Base-by-base conservation (phyloP, 768 basidiomycete genomes). In the Lactarius tabidus region DNA sequence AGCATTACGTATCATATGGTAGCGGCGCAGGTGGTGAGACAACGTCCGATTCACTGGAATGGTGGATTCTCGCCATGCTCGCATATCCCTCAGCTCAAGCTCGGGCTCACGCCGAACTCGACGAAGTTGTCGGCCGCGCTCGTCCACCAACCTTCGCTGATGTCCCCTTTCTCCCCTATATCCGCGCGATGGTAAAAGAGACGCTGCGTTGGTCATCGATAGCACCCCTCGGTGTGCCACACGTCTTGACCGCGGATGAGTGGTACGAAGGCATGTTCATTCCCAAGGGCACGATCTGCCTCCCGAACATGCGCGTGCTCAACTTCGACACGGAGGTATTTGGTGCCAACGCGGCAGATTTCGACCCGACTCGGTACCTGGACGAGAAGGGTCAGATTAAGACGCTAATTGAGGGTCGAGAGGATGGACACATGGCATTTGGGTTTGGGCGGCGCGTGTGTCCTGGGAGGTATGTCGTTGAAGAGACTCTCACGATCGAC, bases 21-120 rank as follows among this genome's bases (percentile, higher is more conserved):
- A 56, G 48, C 17, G 20, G 51, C 5, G 57, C 48, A 1, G 57
- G 38, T 6, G 39, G 6, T 1, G 61, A 62, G 33, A 36, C 59
- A 33, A 66, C 53, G 23, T 41, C 60, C 17, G 33, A 74, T 6
- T 67, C 74, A 1, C 55, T 79, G 1, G 65, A 69, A 14, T 66
- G 73, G 2, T 79, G 82, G 66, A 62, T 81, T 53, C 72, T 80
- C 17, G 76, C 77, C 1, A 77, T 82, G 77, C 70, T 76, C 6
- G 67, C 74, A 10, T 68, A 79, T 62, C 80, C 80, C 1, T 72
- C 76, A 15, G 68, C 73, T 15, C 78, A 77, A 62, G 62, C 52
- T 9, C 75, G 70, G 57, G 80, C 79, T 0, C 81, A 80, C 60
- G 72, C 71, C 6, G 80, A 82, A 67, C 72, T 83, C 15, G 81